phyloP scores from a whole-genome alignment of 1,284 basidiomycete genomes.

The Veloporphyrellus conicus region DNA sequence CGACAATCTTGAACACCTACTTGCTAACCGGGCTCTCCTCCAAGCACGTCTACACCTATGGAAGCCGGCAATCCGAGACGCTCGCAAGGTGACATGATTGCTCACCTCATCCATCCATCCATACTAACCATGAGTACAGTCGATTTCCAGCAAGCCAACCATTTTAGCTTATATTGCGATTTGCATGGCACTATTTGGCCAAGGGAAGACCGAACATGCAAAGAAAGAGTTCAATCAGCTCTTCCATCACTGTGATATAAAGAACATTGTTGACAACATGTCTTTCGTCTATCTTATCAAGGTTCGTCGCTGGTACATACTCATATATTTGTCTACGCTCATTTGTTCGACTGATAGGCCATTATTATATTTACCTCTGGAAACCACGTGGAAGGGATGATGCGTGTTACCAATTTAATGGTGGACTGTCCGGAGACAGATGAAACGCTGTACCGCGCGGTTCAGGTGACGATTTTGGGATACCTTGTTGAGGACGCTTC shows the following conservation, averaged over 20 bases:
- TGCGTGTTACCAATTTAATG: not conserved
- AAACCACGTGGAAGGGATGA: not conserved
- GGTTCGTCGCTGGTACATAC: not conserved
- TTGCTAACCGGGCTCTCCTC: not conserved
- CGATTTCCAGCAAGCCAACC: not conserved
- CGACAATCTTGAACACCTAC: not conserved
- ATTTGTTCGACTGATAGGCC: not conserved
- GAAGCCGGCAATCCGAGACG: not conserved
- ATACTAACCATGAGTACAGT: not conserved
- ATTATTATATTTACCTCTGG: not conserved
- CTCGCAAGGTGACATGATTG: not conserved
- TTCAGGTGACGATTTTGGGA: too few relatives aligned
- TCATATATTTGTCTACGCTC: not conserved
- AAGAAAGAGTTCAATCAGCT: not conserved
- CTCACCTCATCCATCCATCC: not conserved
- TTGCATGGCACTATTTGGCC: not conserved
- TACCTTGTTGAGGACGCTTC: too few relatives aligned
- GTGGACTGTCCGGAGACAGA: not conserved
- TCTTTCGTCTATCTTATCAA: not conserved
- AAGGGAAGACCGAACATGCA: not conserved
- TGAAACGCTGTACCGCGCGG: too few relatives aligned
- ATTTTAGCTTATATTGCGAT: not conserved
- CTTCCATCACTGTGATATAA: not conserved
- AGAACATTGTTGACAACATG: not conserved
- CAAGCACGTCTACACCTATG: not conserved